Evolutionary conservation across 371 early-diverging fungal species (phyloP).

Genomic region (Amoeboaphelidium occidentale): DNA sequence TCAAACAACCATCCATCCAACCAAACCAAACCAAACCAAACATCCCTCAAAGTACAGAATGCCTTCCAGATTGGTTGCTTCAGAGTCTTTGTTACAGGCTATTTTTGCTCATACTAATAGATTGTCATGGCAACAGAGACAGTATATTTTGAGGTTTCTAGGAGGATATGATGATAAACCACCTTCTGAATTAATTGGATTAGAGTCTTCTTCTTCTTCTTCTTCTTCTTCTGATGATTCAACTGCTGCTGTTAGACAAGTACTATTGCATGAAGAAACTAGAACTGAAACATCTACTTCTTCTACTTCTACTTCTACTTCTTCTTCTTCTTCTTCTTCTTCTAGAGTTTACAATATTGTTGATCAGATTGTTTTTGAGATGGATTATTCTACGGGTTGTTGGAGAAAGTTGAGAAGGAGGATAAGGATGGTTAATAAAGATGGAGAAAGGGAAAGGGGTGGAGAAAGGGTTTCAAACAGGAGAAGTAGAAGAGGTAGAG

Average conservation of each 20-base stretch:
- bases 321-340: no score
- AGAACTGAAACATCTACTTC: no score
- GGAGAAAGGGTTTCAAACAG: no score
- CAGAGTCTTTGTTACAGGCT: background rate
- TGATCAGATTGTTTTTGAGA: background rate
- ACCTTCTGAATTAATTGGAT: no score
- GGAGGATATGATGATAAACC: background rate
- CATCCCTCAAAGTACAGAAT: background rate
- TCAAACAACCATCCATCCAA: no score
- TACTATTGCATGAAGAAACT: background rate
- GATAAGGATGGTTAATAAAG: background rate
- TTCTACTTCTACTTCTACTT: no score
- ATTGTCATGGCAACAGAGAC: background rate
- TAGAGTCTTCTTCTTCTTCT: no score
- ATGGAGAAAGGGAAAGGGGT: no score
- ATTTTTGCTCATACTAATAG: background rate
- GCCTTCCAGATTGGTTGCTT: background rate
- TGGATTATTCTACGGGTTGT: background rate
- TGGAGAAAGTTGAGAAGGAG: background rate
- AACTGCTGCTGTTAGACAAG: background rate
- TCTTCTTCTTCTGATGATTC: background rate
- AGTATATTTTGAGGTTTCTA: background rate
- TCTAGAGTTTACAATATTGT: background rate
- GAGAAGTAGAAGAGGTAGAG: no score
- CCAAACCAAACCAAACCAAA: no score